These are phyloP conservation scores for Ophiorrhiza pumila DNA, from an alignment of 257 asterid genomes.

Conservation along the genomic window DNA sequence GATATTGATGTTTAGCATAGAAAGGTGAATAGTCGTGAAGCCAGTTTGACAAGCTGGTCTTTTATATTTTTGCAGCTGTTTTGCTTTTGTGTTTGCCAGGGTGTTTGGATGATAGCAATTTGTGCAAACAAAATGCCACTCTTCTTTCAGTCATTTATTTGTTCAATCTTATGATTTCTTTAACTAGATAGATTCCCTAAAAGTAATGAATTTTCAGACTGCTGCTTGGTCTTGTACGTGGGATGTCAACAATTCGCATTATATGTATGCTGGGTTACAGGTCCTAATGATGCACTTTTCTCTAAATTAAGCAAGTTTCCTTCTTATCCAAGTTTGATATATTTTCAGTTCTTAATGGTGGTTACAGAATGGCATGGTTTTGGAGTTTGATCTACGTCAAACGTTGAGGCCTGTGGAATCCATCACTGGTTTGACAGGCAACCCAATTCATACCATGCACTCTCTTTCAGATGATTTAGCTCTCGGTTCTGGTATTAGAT, in stretches of 20 bases:
- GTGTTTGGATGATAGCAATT: neutral
- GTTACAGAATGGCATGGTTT: conserved; percentile 69
- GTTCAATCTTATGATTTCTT: neutral
- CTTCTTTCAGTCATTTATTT: neutral
- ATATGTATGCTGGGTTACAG: conserved; percentile 87
- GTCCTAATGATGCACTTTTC: conserved; percentile 31
- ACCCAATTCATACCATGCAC: conserved; percentile 65
- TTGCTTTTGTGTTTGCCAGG: neutral
- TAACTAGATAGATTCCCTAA: neutral
- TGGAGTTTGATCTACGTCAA: conserved; percentile 85
- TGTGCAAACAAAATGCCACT: neutral
- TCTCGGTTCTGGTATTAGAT: conserved; percentile 37
- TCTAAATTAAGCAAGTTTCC: conserved; percentile 11
- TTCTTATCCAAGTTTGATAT: conserved; percentile 13
- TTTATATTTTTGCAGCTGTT: neutral
- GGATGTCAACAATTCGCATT: conserved; percentile 62
- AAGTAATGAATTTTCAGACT: conserved; percentile 44
- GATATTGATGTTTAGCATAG: neutral
- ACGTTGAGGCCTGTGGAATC: conserved; percentile 68
- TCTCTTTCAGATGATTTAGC: conserved; percentile 48
- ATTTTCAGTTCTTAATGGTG: conserved; percentile 13
- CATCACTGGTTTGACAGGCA: conserved; percentile 49
- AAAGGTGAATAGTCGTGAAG: neutral
- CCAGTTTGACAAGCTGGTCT: neutral
- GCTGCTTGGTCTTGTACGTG: conserved; percentile 99